phyloP scores from a whole-genome alignment of 208 protist species.

The Entamoeba invadens region DNA sequence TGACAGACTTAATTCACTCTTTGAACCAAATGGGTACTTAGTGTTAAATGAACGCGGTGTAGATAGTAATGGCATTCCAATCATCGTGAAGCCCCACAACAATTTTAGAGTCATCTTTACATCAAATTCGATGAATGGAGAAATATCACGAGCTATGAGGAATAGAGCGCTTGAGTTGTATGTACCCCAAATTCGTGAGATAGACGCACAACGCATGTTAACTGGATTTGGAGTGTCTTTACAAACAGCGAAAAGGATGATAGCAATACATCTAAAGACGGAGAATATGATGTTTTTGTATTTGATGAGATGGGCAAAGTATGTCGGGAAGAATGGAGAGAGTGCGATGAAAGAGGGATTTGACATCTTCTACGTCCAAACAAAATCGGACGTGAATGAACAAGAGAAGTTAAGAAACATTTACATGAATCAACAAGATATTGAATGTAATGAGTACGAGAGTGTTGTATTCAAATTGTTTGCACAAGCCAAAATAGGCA shows the following conservation, averaged over 20 bases:
- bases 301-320: not conserved
- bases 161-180: not conserved
- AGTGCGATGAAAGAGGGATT: not conserved
- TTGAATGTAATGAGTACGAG: not conserved
- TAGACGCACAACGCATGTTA: not conserved
- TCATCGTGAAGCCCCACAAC: not conserved
- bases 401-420: not conserved
- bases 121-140: not conserved
- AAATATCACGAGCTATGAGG: not conserved
- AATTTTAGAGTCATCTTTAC: not conserved
- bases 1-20: slow-evolving; percentile 95
- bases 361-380: not conserved
- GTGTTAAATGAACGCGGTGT: not conserved
- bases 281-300: not conserved
- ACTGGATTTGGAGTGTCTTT: not conserved
- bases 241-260: not conserved
- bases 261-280: not conserved
- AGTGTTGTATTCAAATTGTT: not conserved
- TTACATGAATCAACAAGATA: not conserved
- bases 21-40: slow-evolving; percentile 72
- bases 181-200: not conserved
- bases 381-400: not conserved
- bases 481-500: not conserved
- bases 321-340: not conserved
- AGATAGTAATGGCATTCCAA: not conserved